Evolutionary conservation across 2,329 filamentous ascomycete species (phyloP), one percentile per base, ranked within the genome.

Genomic region (Fusarium dimerum): DNA sequence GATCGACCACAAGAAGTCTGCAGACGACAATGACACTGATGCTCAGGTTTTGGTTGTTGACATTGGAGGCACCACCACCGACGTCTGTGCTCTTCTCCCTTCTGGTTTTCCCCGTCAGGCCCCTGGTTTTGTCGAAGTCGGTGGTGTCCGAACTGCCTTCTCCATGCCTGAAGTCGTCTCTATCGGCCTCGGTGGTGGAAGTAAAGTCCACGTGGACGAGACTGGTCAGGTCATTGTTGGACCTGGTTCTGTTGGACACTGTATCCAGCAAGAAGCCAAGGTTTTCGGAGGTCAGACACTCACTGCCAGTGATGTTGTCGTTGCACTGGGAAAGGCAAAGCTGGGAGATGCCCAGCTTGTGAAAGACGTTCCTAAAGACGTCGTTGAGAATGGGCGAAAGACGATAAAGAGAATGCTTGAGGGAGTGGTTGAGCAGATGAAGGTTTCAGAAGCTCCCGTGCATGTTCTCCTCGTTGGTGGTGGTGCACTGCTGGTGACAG

Each of bases 21-120:
- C 44, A 9, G 42, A 46, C 3, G 16, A 44, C 26, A 34, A 43
- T 12, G 45, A 55, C 2, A 26, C 26, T 0, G 47, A 32, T 13
- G 58, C 69, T 2, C 71, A 73, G 38, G 45, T 74, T 1, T 59
- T 84, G 41, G 80, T 84, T 0, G 75, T 84, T 2, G 83, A 86
- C 58, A 77, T 86, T 29, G 83, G 83, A 8, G 83, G 83, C 15
- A 86, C 83, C 0, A 86, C 82, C 0, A 82, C 81, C 2, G 83
- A 86, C 64, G 78, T 85, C 9, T 82, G 82, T 26, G 73, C 81
- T 1, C 66, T 86, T 2, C 70, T 84, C 1, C 77, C 80, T 0
- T 83, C 78, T 3, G 83, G 83, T 0, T 85, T 85, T 43, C 83
- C 83, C 0, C 75, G 82, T 17, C 82, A 85, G 55, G 81, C 83